These are phyloP conservation scores for Oropetium thomaeum DNA, from an alignment of 176 grass and related monocot species.

Conservation along the genomic window DNA sequence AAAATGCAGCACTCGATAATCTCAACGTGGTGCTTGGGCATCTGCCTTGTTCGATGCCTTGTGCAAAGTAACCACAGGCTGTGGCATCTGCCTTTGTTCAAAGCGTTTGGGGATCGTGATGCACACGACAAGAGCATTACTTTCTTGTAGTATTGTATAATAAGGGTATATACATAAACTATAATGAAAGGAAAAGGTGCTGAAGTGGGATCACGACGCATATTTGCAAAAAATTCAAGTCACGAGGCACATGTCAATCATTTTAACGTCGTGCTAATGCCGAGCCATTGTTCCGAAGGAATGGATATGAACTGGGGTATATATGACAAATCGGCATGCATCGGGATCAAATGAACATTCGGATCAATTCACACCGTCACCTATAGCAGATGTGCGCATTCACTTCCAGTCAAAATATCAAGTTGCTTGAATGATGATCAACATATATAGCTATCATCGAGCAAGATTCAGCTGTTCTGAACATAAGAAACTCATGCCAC, in stretches of 20 bases:
- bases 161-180: no score
- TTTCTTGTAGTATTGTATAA: no score
- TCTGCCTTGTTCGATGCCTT: background rate
- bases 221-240: no score
- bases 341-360: background rate
- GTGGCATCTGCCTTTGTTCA: background rate
- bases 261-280: background rate
- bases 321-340: background rate
- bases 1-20: background rate
- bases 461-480: background rate
- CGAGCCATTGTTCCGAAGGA: background rate
- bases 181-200: background rate
- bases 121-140: background rate
- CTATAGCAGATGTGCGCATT: background rate
- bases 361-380: background rate
- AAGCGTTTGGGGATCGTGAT: constrained; percentile 8
- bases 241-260: background rate
- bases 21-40: background rate
- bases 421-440: background rate
- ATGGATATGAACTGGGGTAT: background rate
- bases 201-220: background rate
- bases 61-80: background rate
- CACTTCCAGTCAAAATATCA: background rate
- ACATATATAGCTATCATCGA: background rate
- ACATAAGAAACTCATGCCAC: background rate